These are phyloP conservation scores for Phytopythium kandeliae DNA, from an alignment of 352 stramenopile species.

Conservation along the genomic window DNA sequence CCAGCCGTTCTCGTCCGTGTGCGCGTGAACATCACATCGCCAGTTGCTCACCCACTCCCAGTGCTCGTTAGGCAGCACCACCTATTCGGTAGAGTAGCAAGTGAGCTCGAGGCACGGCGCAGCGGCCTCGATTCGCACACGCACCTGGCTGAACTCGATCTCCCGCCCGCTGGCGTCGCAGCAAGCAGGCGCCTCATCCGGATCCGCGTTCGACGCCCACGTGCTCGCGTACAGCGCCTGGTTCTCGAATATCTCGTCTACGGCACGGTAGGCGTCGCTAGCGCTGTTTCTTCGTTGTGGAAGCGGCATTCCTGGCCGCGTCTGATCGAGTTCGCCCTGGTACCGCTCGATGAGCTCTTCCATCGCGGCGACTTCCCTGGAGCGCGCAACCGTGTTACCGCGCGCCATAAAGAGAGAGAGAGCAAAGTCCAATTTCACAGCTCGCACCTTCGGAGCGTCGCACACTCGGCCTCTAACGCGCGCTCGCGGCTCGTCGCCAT, in stretches of 20 bases:
- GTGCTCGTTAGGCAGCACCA: constrained; percentile 37
- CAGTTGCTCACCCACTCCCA: constrained; percentile 66
- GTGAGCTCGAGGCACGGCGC: background rate
- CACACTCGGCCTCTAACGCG: constrained; percentile 30
- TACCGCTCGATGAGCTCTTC: constrained; percentile 55
- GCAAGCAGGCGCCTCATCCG: constrained; percentile 16
- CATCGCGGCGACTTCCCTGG: constrained; percentile 50
- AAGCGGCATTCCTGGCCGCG: background rate
- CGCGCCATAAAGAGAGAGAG: background rate
- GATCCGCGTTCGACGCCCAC: constrained; percentile 16
- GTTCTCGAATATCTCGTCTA: constrained; percentile 54
- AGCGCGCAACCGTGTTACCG: too few relatives aligned
- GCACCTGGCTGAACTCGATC: constrained; percentile 36
- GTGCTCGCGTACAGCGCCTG: constrained; percentile 31
- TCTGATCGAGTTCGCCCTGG: constrained; percentile 38
- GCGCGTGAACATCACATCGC: constrained; percentile 28
- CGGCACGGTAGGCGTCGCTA: constrained; percentile 21
- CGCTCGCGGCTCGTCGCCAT: constrained; percentile 15
- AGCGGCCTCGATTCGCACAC: background rate
- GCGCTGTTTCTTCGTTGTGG: constrained; percentile 4
- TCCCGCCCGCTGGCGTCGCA: constrained; percentile 23
- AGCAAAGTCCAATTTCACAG: background rate
- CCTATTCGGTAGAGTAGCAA: constrained; percentile 12
- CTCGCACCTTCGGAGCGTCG: constrained; percentile 24
- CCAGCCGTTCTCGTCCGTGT: constrained; percentile 55